Evolutionary conservation across 2,329 filamentous ascomycete species (phyloP).

Genomic region (Myriosclerotinia curreyana): DNA sequence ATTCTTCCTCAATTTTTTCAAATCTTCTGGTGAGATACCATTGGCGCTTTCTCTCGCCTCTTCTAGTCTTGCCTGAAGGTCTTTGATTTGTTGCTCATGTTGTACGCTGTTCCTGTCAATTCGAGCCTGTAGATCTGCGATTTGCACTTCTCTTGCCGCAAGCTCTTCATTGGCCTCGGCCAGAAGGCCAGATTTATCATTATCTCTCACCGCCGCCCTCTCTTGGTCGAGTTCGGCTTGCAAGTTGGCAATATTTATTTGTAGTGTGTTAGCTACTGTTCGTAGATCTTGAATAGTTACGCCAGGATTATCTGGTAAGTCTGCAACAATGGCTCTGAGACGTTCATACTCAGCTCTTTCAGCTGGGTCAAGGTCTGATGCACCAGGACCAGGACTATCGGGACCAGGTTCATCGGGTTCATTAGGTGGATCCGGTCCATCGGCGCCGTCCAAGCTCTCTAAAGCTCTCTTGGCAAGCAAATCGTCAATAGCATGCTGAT

Average conservation of each 20-base stretch:
- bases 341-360: background rate
- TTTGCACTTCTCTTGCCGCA: background rate
- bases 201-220: background rate
- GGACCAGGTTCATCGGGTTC: background rate
- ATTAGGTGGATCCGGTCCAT: background rate
- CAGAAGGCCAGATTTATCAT: background rate
- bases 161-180: background rate
- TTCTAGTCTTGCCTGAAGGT: background rate
- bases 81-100: background rate
- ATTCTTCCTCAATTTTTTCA: background rate
- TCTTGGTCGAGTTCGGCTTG: background rate
- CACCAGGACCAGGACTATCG: no score
- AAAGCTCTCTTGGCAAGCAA: background rate
- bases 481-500: constrained; percentile 1
- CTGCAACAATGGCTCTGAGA: background rate
- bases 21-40: constrained; percentile 5
- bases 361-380: background rate
- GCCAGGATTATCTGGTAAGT: background rate
- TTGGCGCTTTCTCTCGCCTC: constrained; percentile 7
- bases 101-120: background rate
- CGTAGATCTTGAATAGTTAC: background rate
- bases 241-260: background rate
- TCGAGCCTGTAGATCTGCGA: background rate
- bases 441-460: background rate
- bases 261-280: background rate